phyloP scores from a whole-genome alignment of 805 yeast genomes.

The Wickerhamomyces chambardii region DNA sequence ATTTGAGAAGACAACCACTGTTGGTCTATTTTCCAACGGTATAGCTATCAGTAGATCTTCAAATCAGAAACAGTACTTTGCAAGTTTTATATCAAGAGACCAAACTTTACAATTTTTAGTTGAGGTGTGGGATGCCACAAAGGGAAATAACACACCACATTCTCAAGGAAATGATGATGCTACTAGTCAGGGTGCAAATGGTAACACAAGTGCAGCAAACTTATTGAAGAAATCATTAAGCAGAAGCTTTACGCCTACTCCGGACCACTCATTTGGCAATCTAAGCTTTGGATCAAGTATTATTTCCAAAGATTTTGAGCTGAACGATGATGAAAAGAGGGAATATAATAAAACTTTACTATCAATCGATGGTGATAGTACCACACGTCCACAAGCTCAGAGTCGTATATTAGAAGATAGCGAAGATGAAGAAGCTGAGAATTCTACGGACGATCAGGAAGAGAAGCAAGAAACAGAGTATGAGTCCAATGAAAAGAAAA shows the following conservation, averaged over 20 bases:
- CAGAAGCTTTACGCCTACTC: no score
- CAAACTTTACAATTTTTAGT: conserved; percentile 56
- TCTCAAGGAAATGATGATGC: no score
- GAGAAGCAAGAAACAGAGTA: conserved; percentile 9
- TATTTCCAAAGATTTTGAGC: conserved; percentile 9
- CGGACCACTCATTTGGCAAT: conserved; percentile 1
- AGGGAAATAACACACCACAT: no score
- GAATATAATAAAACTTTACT: conserved; percentile 26
- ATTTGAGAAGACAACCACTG: conserved; percentile 78
- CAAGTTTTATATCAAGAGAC: conserved; percentile 81
- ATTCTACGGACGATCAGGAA: conserved; percentile 12
- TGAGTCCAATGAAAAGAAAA: conserved; percentile 1
- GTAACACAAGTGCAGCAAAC: neutral
- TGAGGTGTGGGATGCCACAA: conserved; percentile 8
- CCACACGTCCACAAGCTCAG: conserved; percentile 1
- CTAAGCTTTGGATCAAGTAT: conserved; percentile 5
- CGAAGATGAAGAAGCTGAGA: conserved; percentile 16
- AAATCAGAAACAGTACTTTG: conserved; percentile 66
- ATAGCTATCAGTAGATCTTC: conserved; percentile 30
- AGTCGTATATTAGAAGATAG: no score
- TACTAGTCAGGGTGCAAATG: conserved; percentile 1
- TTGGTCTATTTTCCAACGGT: conserved; percentile 88
- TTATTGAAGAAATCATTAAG: no score
- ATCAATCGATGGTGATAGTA: conserved; percentile 34
- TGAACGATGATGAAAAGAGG: conserved; percentile 10